These are phyloP conservation scores for Singerocomus rubriflavus DNA, from an alignment of 1,284 basidiomycete species.

Conservation along the genomic window DNA sequence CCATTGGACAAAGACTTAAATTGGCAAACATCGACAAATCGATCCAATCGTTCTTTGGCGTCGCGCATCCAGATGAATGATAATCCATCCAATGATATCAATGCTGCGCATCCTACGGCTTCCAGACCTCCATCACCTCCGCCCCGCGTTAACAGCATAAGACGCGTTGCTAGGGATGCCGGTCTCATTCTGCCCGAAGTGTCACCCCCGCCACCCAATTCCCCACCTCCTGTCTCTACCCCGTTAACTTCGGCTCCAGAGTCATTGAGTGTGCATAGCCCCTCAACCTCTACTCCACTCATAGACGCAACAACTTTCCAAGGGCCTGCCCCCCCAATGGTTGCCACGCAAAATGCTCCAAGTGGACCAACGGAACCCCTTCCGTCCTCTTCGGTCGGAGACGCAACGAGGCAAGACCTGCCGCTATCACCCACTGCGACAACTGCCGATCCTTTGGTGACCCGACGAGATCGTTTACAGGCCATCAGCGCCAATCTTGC, in stretches of 20 bases:
- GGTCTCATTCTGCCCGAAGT: constrained; percentile 31
- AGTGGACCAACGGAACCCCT: background rate
- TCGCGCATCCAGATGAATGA: constrained; percentile 29
- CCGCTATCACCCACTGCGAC: background rate
- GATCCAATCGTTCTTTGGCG: constrained; percentile 17
- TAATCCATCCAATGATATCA: constrained; percentile 4
- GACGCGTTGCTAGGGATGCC: background rate
- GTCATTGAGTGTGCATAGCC: background rate
- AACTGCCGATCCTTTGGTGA: constrained; percentile 10
- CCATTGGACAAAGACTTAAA: background rate
- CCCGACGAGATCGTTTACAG: constrained; percentile 16
- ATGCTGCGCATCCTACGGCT: background rate
- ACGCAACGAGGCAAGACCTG: background rate
- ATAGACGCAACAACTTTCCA: background rate
- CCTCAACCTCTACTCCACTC: background rate
- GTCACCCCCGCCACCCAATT: constrained; percentile 17
- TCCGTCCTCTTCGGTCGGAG: background rate
- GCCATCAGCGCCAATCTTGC: constrained; percentile 18
- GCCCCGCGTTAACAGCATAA: background rate
- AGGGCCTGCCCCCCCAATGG: constrained; percentile 1
- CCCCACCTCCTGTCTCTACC: constrained; percentile 13
- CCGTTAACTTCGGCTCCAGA: constrained; percentile 6
- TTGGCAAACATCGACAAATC: constrained; percentile 3
- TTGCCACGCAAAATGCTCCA: background rate
- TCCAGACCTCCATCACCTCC: background rate